Conservation (phyloP, 1,284 basidiomycete genomes). For the Ganoderma lucidum region DNA sequence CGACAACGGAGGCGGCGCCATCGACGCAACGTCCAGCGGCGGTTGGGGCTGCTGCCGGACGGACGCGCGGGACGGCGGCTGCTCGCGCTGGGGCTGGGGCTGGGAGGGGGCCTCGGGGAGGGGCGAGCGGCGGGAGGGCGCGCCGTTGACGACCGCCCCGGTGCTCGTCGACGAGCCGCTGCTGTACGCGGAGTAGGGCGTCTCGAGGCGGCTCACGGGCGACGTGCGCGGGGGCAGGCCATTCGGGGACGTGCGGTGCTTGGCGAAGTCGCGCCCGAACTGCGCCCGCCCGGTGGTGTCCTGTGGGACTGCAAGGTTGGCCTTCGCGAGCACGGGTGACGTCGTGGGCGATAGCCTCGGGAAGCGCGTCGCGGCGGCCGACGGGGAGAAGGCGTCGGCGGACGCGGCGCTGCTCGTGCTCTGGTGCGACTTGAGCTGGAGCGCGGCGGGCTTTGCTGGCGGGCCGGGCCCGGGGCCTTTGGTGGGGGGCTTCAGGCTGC, state of each 20-base stretch:
- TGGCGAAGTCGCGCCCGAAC: constrained; percentile 33
- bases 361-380: constrained; percentile 42
- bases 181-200: constrained; percentile 29
- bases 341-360: constrained; percentile 41
- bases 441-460: constrained; percentile 44
- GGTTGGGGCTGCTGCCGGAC: constrained; percentile 1
- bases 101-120: constrained; percentile 4
- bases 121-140: constrained; percentile 38
- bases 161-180: constrained; percentile 12
- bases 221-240: constrained; percentile 35
- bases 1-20: constrained; percentile 28
- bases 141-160: constrained; percentile 26
- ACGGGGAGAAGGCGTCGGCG: constrained; percentile 33
- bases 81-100: constrained; percentile 17
- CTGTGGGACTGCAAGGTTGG: constrained; percentile 38
- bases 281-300: constrained; percentile 29
- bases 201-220: constrained; percentile 35
- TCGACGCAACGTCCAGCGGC: constrained; percentile 7
- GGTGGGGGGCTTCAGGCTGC: constrained; percentile 35
- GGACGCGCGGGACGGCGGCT: constrained; percentile 27
- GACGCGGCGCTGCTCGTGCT: constrained; percentile 30
- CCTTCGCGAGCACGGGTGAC: constrained; percentile 37
- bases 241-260: constrained; percentile 39
- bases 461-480: constrained; percentile 29
- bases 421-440: constrained; percentile 37